These are phyloP conservation scores for Fusarium pseudoanthophilum DNA, from an alignment of 2,329 filamentous ascomycete species.

Conservation along the genomic window DNA sequence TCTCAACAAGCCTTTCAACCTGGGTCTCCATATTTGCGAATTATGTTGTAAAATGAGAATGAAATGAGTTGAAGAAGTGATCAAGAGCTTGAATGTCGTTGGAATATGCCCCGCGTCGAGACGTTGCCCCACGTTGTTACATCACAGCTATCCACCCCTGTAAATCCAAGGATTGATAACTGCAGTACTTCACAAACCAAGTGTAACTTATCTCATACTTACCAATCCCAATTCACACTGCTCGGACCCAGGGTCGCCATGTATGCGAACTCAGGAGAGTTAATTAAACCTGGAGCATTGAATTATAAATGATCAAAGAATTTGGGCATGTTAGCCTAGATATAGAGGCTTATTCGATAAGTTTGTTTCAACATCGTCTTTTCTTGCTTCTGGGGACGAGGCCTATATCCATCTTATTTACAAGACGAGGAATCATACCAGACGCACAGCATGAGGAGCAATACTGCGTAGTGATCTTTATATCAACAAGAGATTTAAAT, in stretches of 20 bases:
- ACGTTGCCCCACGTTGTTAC: constrained; percentile 40
- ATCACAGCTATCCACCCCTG: constrained; percentile 38
- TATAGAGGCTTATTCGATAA: not conserved
- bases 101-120: constrained; percentile 37
- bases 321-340: not conserved
- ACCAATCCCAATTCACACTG: not conserved
- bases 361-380: not conserved
- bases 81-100: constrained; percentile 9
- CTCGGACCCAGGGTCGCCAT: not conserved
- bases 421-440: not conserved
- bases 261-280: not conserved
- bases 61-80: not conserved
- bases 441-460: not conserved
- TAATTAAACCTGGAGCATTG: not conserved
- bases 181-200: not conserved
- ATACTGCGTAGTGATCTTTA: not conserved
- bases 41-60: not conserved
- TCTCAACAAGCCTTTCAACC: constrained; percentile 74
- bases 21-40: constrained; percentile 77
- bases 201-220: not conserved
- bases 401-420: not conserved
- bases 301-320: not conserved
- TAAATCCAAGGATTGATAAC: not conserved
- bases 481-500: not conserved
- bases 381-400: not conserved